Conservation (phyloP, 2,329 filamentous ascomycete species). For the Ustilaginoidea virens region DNA sequence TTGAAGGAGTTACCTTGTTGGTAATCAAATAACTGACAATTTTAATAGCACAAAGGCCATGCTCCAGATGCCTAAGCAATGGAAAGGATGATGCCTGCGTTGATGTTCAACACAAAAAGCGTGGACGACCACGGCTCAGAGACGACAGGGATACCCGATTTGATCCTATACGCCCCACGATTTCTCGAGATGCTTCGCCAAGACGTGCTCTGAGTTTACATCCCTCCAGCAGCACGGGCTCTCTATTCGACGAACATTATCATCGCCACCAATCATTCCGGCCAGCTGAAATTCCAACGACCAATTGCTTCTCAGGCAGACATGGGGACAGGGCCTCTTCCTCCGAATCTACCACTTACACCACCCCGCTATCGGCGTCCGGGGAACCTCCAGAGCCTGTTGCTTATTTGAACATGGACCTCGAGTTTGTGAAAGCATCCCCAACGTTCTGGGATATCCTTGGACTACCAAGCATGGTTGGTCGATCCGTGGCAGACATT, state of each 20-base stretch:
- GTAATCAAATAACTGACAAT: constrained; percentile 16
- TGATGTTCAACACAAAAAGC: constrained; percentile 77
- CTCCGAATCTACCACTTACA: constrained; percentile 2
- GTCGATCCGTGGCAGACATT: constrained; percentile 38
- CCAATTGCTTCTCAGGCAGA: constrained; percentile 29
- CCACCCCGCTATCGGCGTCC: constrained; percentile 9
- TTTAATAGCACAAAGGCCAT: constrained; percentile 53
- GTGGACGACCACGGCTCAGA: constrained; percentile 60
- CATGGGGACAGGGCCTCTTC: constrained; percentile 29
- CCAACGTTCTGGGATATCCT: constrained; percentile 39
- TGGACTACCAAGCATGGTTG: constrained; percentile 29
- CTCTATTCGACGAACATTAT: constrained; percentile 30
- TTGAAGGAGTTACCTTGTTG: neutral
- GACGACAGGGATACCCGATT: constrained; percentile 51
- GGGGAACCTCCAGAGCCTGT: constrained; percentile 30
- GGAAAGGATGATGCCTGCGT: constrained; percentile 69
- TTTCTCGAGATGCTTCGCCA: constrained; percentile 26
- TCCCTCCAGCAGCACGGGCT: constrained; percentile 25
- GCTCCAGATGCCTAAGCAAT: constrained; percentile 60
- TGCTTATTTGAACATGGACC: constrained; percentile 41
- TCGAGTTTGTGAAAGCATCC: constrained; percentile 43
- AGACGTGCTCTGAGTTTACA: constrained; percentile 38
- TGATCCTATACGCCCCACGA: constrained; percentile 32
- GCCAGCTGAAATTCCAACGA: constrained; percentile 37
- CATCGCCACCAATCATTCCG: constrained; percentile 33